phyloP scores from a whole-genome alignment of 768 basidiomycete genomes.

The Infundibulicybe gibba region DNA sequence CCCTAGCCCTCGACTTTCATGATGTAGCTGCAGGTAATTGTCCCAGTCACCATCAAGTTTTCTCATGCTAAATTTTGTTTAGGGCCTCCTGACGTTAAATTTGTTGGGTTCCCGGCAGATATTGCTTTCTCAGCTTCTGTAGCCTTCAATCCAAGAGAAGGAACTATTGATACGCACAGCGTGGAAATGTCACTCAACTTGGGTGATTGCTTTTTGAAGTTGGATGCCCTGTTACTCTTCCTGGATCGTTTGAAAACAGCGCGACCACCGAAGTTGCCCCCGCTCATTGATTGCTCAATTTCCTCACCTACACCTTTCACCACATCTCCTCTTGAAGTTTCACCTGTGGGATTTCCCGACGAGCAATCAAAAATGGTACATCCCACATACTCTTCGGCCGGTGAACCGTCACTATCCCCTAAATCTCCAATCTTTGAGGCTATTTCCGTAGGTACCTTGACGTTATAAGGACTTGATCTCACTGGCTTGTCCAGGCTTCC shows the following conservation, averaged over 20 bases:
- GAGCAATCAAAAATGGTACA: slow-evolving; percentile 12
- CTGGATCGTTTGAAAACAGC: slow-evolving; percentile 16
- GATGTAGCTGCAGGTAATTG: slow-evolving; percentile 39
- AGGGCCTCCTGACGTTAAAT: slow-evolving; percentile 21
- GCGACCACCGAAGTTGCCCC: neutral
- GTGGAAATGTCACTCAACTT: slow-evolving; percentile 41
- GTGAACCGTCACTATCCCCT: slow-evolving; percentile 17
- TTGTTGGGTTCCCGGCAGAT: slow-evolving; percentile 43
- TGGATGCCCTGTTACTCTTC: slow-evolving; percentile 38
- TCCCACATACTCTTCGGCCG: slow-evolving; percentile 4
- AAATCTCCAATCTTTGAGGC: slow-evolving; percentile 32
- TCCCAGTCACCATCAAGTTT: slow-evolving; percentile 29
- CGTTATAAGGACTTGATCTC: neutral
- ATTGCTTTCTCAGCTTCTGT: slow-evolving; percentile 44
- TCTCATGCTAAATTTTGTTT: slow-evolving; percentile 1
- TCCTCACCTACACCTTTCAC: slow-evolving; percentile 16
- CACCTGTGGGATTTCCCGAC: slow-evolving; percentile 14
- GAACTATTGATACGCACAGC: slow-evolving; percentile 50
- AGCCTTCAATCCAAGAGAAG: slow-evolving; percentile 56
- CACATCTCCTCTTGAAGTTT: slow-evolving; percentile 18
- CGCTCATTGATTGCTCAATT: slow-evolving; percentile 8
- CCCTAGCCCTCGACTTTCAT: slow-evolving; percentile 44
- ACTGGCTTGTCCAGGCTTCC: slow-evolving; percentile 32
- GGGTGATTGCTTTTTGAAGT: slow-evolving; percentile 42
- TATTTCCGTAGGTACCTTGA: slow-evolving; percentile 34